Base-by-base conservation (phyloP, 805 yeast species). In the Metschnikowia cubensis region DNA sequence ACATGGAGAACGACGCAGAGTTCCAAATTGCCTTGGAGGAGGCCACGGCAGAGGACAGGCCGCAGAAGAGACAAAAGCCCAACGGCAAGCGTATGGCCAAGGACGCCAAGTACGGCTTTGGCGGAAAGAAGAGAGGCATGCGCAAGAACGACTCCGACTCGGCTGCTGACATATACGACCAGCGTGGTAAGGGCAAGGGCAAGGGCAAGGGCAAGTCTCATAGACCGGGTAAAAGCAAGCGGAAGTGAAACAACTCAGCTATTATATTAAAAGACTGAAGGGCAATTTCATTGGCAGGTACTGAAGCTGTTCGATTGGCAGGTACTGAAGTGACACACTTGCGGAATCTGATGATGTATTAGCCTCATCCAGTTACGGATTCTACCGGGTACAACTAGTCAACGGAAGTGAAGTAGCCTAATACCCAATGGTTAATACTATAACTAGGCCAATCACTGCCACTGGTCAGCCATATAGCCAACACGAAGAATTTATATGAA, bases 21-120 rank as follows among this genome's bases (percentile, higher is more conserved):
- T 91, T 92, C 69, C 89, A 87, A 65, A 86, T 92, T 60, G 97
- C 96, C 40, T 80, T 92, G 57, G 97, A 91, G 71, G 97, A 91
- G 68, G 90, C 89, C 45, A 79, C 88, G n/a, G 83, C 83, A 45
- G 82, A 79, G 54, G 79, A 78, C 49, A 36, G 48, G 15, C 73
- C 71, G 39, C 72, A 69, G 37, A 80, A 79, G 67, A 79, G 82
- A 66, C 67, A 66, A 15, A 80, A 79, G 65, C 82, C 85, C 49
- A 85, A 82, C 61, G 69, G 78, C 18, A 85, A 84, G 70, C 78
- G 95, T 66, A 58, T 73, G 59, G 89, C 87, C 45, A 88, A 87
- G 72, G 77, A 88, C 58, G 60, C 83, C 44, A 86, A 84, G 68
- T 88, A 80, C 59, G 96, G 96, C 45, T 70, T 62, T 51, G 94